phyloP scores from a whole-genome alignment of 1,284 basidiomycete genomes.

The Leccinum pachyderme region DNA sequence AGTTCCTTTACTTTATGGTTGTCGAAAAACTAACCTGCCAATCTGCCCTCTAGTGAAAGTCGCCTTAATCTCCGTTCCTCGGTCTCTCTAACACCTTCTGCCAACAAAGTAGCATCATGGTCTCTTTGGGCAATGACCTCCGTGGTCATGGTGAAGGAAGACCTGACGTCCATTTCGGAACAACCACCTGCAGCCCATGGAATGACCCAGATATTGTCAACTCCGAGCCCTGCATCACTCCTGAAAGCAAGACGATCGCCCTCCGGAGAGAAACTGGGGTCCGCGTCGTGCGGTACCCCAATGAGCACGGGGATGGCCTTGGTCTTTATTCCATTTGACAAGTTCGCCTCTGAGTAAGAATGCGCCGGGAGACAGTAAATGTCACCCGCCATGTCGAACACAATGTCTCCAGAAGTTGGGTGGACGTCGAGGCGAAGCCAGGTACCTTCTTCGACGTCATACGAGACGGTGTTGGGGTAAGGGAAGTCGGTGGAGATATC shows the following conservation, averaged over 20 bases:
- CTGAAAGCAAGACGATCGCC: conserved; percentile 61
- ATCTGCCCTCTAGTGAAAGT: conserved; percentile 58
- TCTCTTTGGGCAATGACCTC: conserved; percentile 31
- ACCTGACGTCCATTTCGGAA: conserved; percentile 52
- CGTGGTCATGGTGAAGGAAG: conserved; percentile 18
- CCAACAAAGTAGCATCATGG: conserved; percentile 49
- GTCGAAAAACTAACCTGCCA: conserved; percentile 41
- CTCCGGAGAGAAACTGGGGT: conserved; percentile 68
- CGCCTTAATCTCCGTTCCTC: conserved; percentile 45
- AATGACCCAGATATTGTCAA: conserved; percentile 72
- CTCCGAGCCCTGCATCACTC: conserved; percentile 67
- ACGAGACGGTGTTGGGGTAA: conserved; percentile 62
- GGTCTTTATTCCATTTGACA: conserved; percentile 13
- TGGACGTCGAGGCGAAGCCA: conserved; percentile 73
- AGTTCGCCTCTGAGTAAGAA: conserved; percentile 33
- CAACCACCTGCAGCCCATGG: conserved; percentile 56
- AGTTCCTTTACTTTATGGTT: not conserved
- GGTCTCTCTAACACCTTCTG: conserved; percentile 50
- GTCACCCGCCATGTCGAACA: conserved; percentile 74
- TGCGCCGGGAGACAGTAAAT: conserved; percentile 62
- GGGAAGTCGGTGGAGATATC: conserved; percentile 76
- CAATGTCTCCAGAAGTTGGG: conserved; percentile 62
- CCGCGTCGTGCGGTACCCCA: conserved; percentile 66
- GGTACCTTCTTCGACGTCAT: conserved; percentile 68
- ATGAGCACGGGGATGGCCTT: conserved; percentile 33